Base-by-base conservation (phyloP, 2,329 filamentous ascomycete genomes). In the Phyllosticta citrichinensis region DNA sequence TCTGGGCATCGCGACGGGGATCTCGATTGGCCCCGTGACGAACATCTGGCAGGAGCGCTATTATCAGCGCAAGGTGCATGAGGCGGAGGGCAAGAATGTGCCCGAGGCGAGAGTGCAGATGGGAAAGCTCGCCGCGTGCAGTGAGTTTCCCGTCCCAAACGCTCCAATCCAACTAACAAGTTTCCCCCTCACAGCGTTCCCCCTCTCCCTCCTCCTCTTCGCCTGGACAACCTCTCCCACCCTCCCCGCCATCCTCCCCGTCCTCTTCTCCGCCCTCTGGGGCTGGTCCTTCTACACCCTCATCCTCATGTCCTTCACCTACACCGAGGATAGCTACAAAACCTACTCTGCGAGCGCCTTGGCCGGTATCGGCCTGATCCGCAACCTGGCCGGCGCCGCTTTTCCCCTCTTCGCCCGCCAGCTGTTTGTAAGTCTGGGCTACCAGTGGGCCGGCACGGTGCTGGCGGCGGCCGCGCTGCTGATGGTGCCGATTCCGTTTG, bases 201-300 rank as follows among this genome's bases (percentile, higher is more conserved):
- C 73, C 1, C 57, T 64, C 20, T 62, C 60, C 14, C 59, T 65
- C 9, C 33, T 64, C 27, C 63, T 62, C 63, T 64, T 65, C 55
- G 62, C 62, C 11, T 59, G 52, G 52, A 60, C 63, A 8, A 63
- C 63, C 11, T 30, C 19, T 12, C 33, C 58, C 9, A 11, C 58
- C 1, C 63, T 72, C 9, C 69, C 69, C 30, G 66, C 68, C 0
- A 73, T 81, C 57, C 74, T 80, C 2, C 78, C 80, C 0, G 76
- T 82, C 4, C 66, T 82, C 14, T 79, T 77, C 2, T 77, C 76
- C 0, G 72, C 75, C 0, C 74, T 80, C 19, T 81, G 80, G 69
- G 80, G 79, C 0, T 79, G 77, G 70, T 76, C 74, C 4, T 80
- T 81, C 63, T 80, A 80, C 58, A 76, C 76, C 1, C 71, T 81